Percentiles rank a stretch among this genome's conserved stretches.
phyloP scores from a whole-genome alignment of 768 basidiomycete species.

The Cubamyces sp. region DNA sequence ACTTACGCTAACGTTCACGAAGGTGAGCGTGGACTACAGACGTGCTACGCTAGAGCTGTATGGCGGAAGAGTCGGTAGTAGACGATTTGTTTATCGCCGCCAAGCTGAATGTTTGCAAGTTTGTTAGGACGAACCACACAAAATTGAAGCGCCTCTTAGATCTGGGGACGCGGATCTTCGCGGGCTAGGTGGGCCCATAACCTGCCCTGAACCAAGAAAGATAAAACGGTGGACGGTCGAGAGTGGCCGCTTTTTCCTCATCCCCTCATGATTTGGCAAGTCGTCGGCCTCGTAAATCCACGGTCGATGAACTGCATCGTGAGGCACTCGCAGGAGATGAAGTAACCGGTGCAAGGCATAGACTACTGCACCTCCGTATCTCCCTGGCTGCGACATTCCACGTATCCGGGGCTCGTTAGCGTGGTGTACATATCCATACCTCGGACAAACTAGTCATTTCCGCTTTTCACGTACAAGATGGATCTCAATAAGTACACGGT shows the following conservation, averaged over 20 bases:
- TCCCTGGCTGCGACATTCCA: conserved; percentile 60
- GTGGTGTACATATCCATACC: conserved; percentile 85
- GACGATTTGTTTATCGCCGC: conserved; percentile 11
- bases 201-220: conserved; percentile 42
- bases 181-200: conserved; percentile 14
- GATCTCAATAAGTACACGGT: conserved; percentile 8
- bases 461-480: conserved; percentile 2
- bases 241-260: conserved; percentile 22
- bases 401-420: conserved; percentile 79
- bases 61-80: background rate
- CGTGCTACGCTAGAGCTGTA: background rate
- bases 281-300: conserved; percentile 42
- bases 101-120: conserved; percentile 13
- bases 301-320: conserved; percentile 46
- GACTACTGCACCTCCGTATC: conserved; percentile 82
- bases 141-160: conserved; percentile 20
- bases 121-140: conserved; percentile 20
- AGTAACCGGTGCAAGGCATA: conserved; percentile 87
- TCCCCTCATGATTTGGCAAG: conserved; percentile 52
- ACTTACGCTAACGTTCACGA: no score
- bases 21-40: no score
- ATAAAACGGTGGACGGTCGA: conserved; percentile 17
- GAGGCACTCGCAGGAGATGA: conserved; percentile 89
- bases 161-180: conserved; percentile 23
- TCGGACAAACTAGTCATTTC: conserved; percentile 12